Conservation (phyloP, 192 early-diverging fungal species). For the Backusella australiensis region DNA sequence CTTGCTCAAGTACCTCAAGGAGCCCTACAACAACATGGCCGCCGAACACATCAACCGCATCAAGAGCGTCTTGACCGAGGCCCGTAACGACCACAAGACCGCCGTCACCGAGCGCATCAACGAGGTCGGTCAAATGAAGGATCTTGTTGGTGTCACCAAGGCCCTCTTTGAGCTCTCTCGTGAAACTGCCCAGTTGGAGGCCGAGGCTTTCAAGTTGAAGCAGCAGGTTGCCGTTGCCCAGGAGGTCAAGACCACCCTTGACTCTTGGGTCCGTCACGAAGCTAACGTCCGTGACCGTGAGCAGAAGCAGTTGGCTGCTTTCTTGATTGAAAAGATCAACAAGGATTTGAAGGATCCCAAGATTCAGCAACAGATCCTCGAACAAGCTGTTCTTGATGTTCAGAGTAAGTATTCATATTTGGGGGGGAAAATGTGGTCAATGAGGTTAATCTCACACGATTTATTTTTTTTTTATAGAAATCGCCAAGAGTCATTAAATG, state of each 20-base stretch:
- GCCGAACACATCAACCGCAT: conserved; percentile 69
- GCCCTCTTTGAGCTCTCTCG: conserved; percentile 92
- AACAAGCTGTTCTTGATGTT: conserved; percentile 58
- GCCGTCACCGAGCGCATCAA: conserved; percentile 89
- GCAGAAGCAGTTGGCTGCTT: conserved; percentile 83
- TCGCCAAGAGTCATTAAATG: conserved; percentile 23
- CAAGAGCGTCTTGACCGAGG: conserved; percentile 75
- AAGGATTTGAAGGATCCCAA: conserved; percentile 67
- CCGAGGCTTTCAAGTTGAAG: conserved; percentile 94
- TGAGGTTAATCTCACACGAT: too few species aligned
- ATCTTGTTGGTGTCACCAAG: conserved; percentile 92
- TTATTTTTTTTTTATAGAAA: conserved; percentile 12
- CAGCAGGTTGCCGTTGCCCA: conserved; percentile 77
- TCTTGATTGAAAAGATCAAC: conserved; percentile 83
- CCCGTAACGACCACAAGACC: conserved; percentile 90
- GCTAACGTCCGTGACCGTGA: conserved; percentile 88
- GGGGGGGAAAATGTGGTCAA: neutral
- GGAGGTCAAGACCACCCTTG: conserved; percentile 87
- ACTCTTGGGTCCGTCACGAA: conserved; percentile 98
- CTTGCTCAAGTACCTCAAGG: conserved; percentile 75
- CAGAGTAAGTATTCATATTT: conserved; percentile 41
- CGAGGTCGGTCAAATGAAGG: conserved; percentile 89
- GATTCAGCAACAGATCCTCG: conserved; percentile 57
- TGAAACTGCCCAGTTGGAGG: conserved; percentile 92
- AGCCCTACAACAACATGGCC: conserved; percentile 81